These are phyloP conservation scores for Plasmodium vivax DNA, from an alignment of 169 alveolate genomes.

Conservation along the genomic window DNA sequence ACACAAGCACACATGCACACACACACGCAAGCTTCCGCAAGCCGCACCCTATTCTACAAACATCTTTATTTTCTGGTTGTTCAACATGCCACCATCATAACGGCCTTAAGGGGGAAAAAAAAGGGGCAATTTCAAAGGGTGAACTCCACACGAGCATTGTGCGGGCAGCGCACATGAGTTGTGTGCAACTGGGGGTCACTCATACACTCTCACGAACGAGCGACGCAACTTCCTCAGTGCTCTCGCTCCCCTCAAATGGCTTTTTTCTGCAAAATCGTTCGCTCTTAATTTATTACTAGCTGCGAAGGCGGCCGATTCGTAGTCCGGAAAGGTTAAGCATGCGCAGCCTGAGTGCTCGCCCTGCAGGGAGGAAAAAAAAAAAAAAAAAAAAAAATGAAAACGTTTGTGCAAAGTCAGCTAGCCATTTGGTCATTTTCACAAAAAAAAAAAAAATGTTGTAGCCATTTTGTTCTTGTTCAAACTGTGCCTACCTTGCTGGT, in stretches of 20 bases:
- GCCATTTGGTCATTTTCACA: not conserved
- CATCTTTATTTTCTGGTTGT: constrained; percentile 62
- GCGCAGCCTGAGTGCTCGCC: constrained; percentile 73
- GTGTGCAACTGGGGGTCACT: not conserved
- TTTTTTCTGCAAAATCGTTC: not conserved
- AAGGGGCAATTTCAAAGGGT: not conserved
- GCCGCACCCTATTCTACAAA: constrained; percentile 41
- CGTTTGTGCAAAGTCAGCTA: not conserved
- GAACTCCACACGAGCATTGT: not conserved
- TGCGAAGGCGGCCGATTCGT: constrained; percentile 58
- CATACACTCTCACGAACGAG: not conserved
- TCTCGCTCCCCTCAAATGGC: not conserved
- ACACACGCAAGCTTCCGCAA: not conserved
- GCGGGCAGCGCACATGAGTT: not conserved
- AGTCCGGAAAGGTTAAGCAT: constrained; percentile 51
- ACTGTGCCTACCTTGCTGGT: constrained; percentile 54
- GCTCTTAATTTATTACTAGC: constrained; percentile 46
- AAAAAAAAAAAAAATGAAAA: not conserved
- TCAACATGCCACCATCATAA: constrained; percentile 68
- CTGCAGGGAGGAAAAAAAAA: constrained; percentile 1
- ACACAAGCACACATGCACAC: not conserved
- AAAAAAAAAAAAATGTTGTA: constrained; percentile 6
- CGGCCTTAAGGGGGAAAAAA: constrained; percentile 34
- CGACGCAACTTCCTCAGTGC: not conserved
- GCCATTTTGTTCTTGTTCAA: not conserved